Base-by-base conservation (phyloP, 129 eudicot species). In the Centella asiatica region DNA sequence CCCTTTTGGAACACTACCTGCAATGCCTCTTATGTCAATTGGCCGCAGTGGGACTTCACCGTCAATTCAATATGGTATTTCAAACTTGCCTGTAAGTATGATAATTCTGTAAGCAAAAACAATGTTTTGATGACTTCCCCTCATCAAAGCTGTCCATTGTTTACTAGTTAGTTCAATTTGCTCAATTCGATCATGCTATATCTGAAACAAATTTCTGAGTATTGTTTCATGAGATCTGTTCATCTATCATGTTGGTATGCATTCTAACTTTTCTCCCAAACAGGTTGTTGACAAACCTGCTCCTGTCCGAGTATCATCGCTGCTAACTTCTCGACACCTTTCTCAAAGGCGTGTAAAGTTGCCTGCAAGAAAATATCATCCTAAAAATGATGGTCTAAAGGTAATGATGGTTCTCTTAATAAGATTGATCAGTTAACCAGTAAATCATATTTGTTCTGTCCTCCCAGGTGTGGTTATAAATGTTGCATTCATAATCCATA, bases 281-380 rank as follows among this genome's bases (percentile, higher is more conserved):
- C 73, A 92, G 99, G 96, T 87, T 69, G 99, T 92, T 66, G 99
- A 92, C 65, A 92, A 84, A 71, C 95, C 96, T 70, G 94, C 80
- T 46, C 88, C 96, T 62, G 77, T 82, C 25, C 81, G 96, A 64
- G 65, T 92, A 60, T 87, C 96, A 48, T 92, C 96, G 13, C 70
- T 92, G 60, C 77, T 92, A 69, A 92, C 99, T 45, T 87, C 99
- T 45, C 81, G 96, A 45, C 99, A 92, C 61, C 82, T 92, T 73
- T 82, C 99, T 34, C 99, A 87, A 69, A 87, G 99, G 81, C 78
- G 99, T 53, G 65, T 76, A 27, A 82, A 84, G 82, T 50, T 87
- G 76, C 99, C 99, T 61, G 83, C 95, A 10, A 84, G 99, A 76
- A 92, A 84, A 69, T 92, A 92, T 74, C 77, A 84, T 76, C 96